Percentiles rank a stretch among this genome's conserved stretches.
phyloP scores from a whole-genome alignment of 768 basidiomycete genomes.

The Hericium erinaceus region DNA sequence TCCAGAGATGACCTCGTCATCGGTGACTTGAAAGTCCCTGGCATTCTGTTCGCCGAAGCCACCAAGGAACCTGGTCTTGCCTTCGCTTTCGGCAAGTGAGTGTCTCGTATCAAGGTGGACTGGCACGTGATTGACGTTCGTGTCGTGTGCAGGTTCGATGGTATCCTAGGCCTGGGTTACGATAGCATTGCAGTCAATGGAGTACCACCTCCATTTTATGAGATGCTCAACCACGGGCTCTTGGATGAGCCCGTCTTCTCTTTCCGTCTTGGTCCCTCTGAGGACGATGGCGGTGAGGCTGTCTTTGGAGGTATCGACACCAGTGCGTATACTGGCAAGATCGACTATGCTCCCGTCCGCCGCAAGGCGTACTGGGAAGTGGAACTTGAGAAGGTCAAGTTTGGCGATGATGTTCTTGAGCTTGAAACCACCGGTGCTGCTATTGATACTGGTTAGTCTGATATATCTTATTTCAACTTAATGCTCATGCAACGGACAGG shows the following conservation, averaged over 20 bases:
- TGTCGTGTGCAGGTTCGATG: slow-evolving; percentile 64
- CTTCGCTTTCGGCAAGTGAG: slow-evolving; percentile 93
- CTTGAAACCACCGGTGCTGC: slow-evolving; percentile 91
- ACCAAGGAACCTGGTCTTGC: slow-evolving; percentile 93
- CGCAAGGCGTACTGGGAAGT: slow-evolving; percentile 99
- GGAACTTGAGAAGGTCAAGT: slow-evolving; percentile 76
- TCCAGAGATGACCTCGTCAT: slow-evolving; percentile 75
- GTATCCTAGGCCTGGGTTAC: slow-evolving; percentile 89
- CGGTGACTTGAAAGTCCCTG: slow-evolving; percentile 68
- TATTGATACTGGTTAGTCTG: slow-evolving; percentile 69
- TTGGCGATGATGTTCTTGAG: slow-evolving; percentile 83
- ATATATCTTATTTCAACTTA: background rate
- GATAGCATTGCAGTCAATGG: slow-evolving; percentile 93
- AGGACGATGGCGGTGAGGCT: slow-evolving; percentile 84
- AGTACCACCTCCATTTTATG: slow-evolving; percentile 91
- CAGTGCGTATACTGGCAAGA: slow-evolving; percentile 66
- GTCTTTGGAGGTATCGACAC: slow-evolving; percentile 86
- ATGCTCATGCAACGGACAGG: slow-evolving; percentile 32
- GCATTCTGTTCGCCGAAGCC: slow-evolving; percentile 90
- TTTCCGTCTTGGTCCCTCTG: slow-evolving; percentile 84
- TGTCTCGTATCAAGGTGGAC: slow-evolving; percentile 3
- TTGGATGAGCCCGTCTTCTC: slow-evolving; percentile 85
- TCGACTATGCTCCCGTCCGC: slow-evolving; percentile 83
- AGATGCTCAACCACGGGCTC: slow-evolving; percentile 75
- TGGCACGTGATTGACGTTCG: background rate